These are phyloP conservation scores for Sclerotinia minor DNA, from an alignment of 2,329 filamentous ascomycete genomes.

Conservation along the genomic window DNA sequence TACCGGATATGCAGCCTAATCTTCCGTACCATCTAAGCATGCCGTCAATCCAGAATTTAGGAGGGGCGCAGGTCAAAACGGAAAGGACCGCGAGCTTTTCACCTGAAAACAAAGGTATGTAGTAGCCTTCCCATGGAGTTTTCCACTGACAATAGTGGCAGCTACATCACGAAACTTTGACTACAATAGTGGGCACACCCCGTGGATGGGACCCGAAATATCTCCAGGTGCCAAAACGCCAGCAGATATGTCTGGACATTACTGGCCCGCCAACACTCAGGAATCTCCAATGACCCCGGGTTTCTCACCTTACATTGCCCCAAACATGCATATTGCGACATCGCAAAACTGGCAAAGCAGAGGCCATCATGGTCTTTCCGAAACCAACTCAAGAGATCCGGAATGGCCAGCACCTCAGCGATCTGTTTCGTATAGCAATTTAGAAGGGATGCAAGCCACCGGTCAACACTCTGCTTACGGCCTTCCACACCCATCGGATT, in stretches of 20 bases:
- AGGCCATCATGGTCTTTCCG: conserved; percentile 35
- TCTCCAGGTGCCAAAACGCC: conserved; percentile 44
- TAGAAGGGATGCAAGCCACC: conserved; percentile 38
- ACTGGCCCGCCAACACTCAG: conserved; percentile 53
- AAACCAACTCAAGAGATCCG: conserved; percentile 38
- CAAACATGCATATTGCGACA: conserved; percentile 42
- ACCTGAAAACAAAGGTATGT: conserved; percentile 40
- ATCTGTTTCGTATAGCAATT: conserved; percentile 41
- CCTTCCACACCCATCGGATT: conserved; percentile 25
- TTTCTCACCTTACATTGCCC: conserved; percentile 50
- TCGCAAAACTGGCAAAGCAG: conserved; percentile 38
- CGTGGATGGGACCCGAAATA: conserved; percentile 40
- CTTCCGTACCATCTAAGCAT: conserved; percentile 49
- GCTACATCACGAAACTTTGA: conserved; percentile 39
- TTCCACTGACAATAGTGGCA: conserved; percentile 36
- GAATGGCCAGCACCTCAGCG: conserved; percentile 41
- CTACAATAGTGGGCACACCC: conserved; percentile 35
- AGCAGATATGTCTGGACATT: conserved; percentile 45
- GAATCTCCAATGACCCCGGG: conserved; percentile 53
- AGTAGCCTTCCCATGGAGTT: conserved; percentile 14
- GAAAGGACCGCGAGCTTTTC: conserved; percentile 42
- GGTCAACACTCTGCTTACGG: conserved; percentile 36
- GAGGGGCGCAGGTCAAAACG: conserved; percentile 46
- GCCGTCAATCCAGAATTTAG: conserved; percentile 50
- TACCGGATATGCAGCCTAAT: conserved; percentile 46